Evolutionary conservation across 2,329 filamentous ascomycete genomes (phyloP).

Genomic region (Cercospora sojina): DNA sequence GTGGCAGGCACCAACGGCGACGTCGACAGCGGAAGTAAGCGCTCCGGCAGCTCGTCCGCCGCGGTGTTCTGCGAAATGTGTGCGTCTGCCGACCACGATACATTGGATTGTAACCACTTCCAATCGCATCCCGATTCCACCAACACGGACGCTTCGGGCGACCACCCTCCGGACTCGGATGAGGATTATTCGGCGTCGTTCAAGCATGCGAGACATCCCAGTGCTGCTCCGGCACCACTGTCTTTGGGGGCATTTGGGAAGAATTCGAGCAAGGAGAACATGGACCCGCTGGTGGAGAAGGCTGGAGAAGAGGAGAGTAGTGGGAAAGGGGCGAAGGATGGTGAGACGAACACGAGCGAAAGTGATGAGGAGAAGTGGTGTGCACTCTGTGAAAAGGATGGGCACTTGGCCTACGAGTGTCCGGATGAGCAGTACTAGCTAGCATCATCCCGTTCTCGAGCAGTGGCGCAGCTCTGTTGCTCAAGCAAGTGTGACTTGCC

Average conservation of each 20-base stretch:
- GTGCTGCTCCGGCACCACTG: constrained; percentile 22
- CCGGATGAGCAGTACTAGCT: constrained; percentile 42
- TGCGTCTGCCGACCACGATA: constrained; percentile 87
- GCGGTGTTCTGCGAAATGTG: constrained; percentile 90
- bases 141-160: constrained; percentile 21
- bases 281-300: constrained; percentile 15
- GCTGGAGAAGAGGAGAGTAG: constrained; percentile 31
- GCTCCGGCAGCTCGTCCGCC: constrained; percentile 4
- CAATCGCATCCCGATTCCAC: constrained; percentile 18
- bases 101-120: constrained; percentile 73
- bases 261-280: constrained; percentile 23
- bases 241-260: constrained; percentile 7
- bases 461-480: not conserved
- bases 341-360: not conserved
- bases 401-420: constrained; percentile 71
- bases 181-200: constrained; percentile 7
- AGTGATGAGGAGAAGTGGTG: constrained; percentile 86
- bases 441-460: not conserved
- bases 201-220: constrained; percentile 12
- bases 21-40: constrained; percentile 9
- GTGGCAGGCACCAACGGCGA: constrained; percentile 4
- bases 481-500: not conserved
- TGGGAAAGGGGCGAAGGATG: not conserved
- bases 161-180: constrained; percentile 11
- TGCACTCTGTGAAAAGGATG: constrained; percentile 91